Conservation (phyloP, 106 monocot genomes). For the Narthecium ossifragum region DNA sequence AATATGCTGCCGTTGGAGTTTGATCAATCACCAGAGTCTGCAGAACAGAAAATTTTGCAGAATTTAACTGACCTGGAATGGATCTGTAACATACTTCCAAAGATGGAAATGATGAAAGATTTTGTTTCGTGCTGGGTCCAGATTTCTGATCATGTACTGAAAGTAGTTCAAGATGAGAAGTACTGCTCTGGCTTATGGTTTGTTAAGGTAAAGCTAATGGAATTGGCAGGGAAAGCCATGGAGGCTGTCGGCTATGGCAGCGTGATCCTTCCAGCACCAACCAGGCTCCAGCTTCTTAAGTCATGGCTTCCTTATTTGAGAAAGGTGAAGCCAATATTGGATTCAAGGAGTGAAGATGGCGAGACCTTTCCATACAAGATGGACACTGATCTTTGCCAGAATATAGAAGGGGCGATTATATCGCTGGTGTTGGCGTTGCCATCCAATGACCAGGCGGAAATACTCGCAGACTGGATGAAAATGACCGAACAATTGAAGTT, state of each 20-base stretch:
- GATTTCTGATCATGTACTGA: constrained; percentile 46
- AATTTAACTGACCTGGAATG: constrained; percentile 69
- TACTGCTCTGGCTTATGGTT: constrained; percentile 47
- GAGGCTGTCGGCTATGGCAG: constrained; percentile 84
- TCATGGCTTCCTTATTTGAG: constrained; percentile 78
- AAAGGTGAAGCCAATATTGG: constrained; percentile 62
- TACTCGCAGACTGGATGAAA: constrained; percentile 79
- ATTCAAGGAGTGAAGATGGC: constrained; percentile 32
- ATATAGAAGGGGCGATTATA: constrained; percentile 71
- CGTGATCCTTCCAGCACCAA: constrained; percentile 64
- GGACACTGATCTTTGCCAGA: constrained; percentile 71
- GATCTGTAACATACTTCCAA: constrained; percentile 57
- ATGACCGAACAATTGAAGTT: constrained; percentile 47
- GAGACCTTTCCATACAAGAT: constrained; percentile 37
- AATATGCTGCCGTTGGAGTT: constrained; percentile 19
- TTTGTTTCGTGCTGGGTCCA: constrained; percentile 55
- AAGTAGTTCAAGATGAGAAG: constrained; percentile 41
- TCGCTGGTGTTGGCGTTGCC: constrained; percentile 80
- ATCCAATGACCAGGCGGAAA: constrained; percentile 81
- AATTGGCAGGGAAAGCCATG: constrained; percentile 64
- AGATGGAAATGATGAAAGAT: constrained; percentile 77
- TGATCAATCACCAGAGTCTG: constrained; percentile 26
- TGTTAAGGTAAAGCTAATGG: constrained; percentile 62
- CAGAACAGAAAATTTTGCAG: constrained; percentile 50
- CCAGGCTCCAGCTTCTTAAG: constrained; percentile 56